Evolutionary conservation across 768 basidiomycete species (phyloP), one percentile per base, ranked within the genome.

Genomic region (Termitomyces sp.): DNA sequence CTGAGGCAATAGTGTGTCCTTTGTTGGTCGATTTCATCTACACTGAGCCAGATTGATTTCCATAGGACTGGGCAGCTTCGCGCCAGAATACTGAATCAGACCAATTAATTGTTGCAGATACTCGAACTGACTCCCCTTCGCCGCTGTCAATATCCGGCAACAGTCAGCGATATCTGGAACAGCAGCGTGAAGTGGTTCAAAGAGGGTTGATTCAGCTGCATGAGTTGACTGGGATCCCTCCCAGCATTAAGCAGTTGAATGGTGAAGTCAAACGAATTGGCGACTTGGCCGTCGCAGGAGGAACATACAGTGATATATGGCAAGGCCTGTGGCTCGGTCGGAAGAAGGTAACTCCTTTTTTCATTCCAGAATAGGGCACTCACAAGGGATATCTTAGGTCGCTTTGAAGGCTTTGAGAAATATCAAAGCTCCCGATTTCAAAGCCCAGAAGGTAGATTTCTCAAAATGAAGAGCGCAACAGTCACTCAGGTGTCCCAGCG

Each of bases 381-480:
- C 20, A 50, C 27, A 16, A 48, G 22, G 51, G 11, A 48, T 36
- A 38, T n/a, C 6, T n/a, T 29, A 83, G 82, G 83, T 84, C 38
- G 84, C 84, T 10, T 62, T 85, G 48, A 85, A 85, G 58, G 76
- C 76, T 12, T 56, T 84, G 6, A 75, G 80, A 52, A 70, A 77
- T 56, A 62, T 82, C 40, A 76, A 72, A 57, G 69, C 75, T 11
- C 63, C 72, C 9, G 75, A 81, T 59, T 68, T 73, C 20, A 74
- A 65, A 59, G 70, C 77, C 1, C 63, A 73, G 56, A 74, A 76
- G 66, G 74, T 82, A 57, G 38, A 64, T 5, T n/a, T 40, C 7
- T 52, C 1, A 10, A n/a, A 13, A 51, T 39, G 22, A 9, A 33
- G 22, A n/a, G 10, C 39, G 29, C 31, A 12, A 31, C 50, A 36